Evolutionary conservation across 78 protist species (phyloP).

Genomic region (Dictyostelium purpureum): DNA sequence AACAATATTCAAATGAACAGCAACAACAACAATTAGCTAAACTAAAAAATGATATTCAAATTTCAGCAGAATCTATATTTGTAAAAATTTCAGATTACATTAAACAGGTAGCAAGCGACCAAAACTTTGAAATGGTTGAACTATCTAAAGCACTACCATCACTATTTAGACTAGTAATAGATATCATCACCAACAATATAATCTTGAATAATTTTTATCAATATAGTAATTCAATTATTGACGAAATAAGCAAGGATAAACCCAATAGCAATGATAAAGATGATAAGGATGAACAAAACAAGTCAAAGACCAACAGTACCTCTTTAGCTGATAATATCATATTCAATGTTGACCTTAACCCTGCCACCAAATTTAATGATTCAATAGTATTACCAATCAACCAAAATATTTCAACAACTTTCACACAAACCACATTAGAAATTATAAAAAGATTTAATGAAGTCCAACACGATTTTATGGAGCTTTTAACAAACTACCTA

Average conservation of each 20-base stretch:
- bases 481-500: background rate
- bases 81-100: background rate
- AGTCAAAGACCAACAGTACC: background rate
- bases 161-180: background rate
- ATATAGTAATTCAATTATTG: background rate
- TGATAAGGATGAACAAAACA: background rate
- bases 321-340: background rate
- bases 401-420: background rate
- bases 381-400: background rate
- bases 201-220: slow-evolving; percentile 3
- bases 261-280: background rate
- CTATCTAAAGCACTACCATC: slow-evolving; percentile 4
- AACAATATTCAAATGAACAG: background rate
- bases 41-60: background rate
- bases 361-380: background rate
- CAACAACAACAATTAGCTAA: background rate
- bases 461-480: background rate
- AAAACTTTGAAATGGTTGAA: background rate
- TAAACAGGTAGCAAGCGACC: background rate
- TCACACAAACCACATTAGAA: background rate
- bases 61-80: background rate
- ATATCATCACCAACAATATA: background rate
- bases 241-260: background rate
- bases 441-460: background rate
- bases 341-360: background rate